Percentiles rank a stretch among this genome's conserved stretches.
phyloP scores from a whole-genome alignment of 2,329 filamentous ascomycete genomes.

The Cladophialophora carrionii region DNA sequence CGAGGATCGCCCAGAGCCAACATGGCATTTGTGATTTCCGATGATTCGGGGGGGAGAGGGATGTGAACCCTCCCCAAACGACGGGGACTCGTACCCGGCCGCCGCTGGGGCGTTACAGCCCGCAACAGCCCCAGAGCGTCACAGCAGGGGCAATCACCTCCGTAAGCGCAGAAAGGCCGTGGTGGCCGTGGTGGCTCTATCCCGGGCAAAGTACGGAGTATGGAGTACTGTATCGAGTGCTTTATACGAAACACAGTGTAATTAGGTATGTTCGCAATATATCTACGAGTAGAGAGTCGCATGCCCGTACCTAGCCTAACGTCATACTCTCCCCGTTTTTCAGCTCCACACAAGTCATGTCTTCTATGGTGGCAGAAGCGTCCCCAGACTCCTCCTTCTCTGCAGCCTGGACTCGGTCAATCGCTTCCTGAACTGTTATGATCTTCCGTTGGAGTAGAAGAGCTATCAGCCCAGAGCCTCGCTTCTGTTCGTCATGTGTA shows the following conservation, averaged over 20 bases:
- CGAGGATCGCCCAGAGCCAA: neutral
- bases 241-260: neutral
- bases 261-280: neutral
- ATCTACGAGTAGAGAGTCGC: neutral
- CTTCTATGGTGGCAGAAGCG: constrained; percentile 45
- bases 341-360: constrained; percentile 57
- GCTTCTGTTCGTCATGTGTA: constrained; percentile 56
- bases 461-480: constrained; percentile 29
- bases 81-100: neutral
- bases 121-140: neutral
- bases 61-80: neutral
- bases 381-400: constrained; percentile 40
- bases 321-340: constrained; percentile 61
- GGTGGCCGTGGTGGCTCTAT: no score
- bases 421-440: constrained; percentile 46
- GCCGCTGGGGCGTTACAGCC: neutral
- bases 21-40: neutral
- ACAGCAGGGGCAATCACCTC: neutral
- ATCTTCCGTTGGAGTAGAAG: constrained; percentile 51
- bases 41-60: neutral
- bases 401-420: constrained; percentile 49
- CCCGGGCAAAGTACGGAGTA: no score
- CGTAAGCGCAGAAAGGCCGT: neutral
- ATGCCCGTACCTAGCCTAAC: constrained; percentile 44
- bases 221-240: neutral